These are phyloP conservation scores for Tympanopsis confertula DNA, from an alignment of 2,329 filamentous ascomycete genomes.

Conservation along the genomic window DNA sequence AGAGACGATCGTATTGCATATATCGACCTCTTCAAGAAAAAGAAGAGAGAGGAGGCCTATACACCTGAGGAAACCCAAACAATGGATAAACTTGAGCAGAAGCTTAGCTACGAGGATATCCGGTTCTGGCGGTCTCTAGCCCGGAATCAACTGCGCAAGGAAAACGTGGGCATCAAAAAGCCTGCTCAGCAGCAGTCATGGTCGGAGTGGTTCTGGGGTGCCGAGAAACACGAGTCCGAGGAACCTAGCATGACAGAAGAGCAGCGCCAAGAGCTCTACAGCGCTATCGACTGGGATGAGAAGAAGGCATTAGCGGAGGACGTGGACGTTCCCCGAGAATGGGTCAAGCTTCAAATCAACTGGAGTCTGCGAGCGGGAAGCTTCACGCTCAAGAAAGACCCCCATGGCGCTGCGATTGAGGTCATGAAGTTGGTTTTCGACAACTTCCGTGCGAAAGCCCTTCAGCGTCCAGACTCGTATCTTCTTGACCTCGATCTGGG, in stretches of 20 bases:
- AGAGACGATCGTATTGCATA: conserved; percentile 81
- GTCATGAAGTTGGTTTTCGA: conserved; percentile 89
- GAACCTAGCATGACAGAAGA: conserved; percentile 86
- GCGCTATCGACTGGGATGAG: conserved; percentile 97
- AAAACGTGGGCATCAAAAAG: conserved; percentile 82
- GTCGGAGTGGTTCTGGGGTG: conserved; percentile 59
- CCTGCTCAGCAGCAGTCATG: conserved; percentile 30
- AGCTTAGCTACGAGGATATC: conserved; percentile 85
- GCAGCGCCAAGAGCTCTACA: conserved; percentile 90
- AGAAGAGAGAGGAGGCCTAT: conserved; percentile 64
- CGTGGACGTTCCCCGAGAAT: conserved; percentile 81
- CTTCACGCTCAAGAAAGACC: conserved; percentile 82
- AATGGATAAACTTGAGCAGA: conserved; percentile 68
- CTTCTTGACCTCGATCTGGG: conserved; percentile 82
- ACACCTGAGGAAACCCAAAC: conserved; percentile 60
- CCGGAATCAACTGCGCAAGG: conserved; percentile 86
- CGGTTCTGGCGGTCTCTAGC: conserved; percentile 94
- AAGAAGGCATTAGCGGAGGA: conserved; percentile 80
- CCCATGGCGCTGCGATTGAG: conserved; percentile 66
- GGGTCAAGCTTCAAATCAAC: conserved; percentile 84
- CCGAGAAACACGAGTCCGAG: conserved; percentile 46
- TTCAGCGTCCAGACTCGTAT: conserved; percentile 84
- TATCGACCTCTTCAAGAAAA: conserved; percentile 93
- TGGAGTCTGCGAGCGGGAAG: conserved; percentile 89
- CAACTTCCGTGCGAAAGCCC: conserved; percentile 77